Percentiles rank a stretch among this genome's conserved stretches.
phyloP scores from a whole-genome alignment of 352 stramenopile genomes.

The Blastocystis sp. region DNA sequence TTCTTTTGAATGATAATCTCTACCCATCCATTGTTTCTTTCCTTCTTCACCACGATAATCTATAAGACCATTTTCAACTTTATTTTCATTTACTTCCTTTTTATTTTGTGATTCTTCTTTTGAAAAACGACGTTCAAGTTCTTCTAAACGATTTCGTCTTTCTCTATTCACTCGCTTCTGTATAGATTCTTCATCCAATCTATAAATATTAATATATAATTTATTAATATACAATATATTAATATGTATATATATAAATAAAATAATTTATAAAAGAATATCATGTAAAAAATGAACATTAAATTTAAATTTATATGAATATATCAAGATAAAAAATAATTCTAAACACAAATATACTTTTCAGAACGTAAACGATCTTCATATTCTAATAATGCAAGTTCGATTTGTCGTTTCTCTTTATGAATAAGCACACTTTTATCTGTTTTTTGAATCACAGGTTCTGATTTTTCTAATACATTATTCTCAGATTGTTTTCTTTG shows the following conservation, averaged over 20 bases:
- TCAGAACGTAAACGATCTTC: slow-evolving; percentile 17
- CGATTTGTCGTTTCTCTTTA: slow-evolving; percentile 15
- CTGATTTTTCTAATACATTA: too few relatives aligned
- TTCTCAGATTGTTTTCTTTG: too few relatives aligned
- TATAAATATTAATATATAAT: too few relatives aligned
- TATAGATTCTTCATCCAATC: slow-evolving; percentile 23
- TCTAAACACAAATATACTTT: background rate
- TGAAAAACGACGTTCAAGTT: background rate
- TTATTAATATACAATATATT: too few relatives aligned
- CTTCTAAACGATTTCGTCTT: background rate
- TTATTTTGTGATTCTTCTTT: slow-evolving; percentile 16
- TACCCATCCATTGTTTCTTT: slow-evolving; percentile 23
- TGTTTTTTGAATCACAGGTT: too few relatives aligned
- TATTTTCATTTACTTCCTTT: slow-evolving; percentile 15
- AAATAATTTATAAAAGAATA: too few relatives aligned
- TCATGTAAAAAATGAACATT: too few relatives aligned
- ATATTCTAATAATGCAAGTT: slow-evolving; percentile 18
- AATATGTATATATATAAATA: too few relatives aligned
- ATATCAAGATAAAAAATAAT: too few relatives aligned
- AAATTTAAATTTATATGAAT: too few relatives aligned
- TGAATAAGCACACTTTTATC: too few relatives aligned
- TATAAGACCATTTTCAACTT: slow-evolving; percentile 17
- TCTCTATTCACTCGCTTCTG: slow-evolving; percentile 15
- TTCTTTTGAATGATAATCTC: slow-evolving; percentile 14
- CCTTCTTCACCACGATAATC: slow-evolving; percentile 28